Percentiles rank a stretch among this genome's conserved stretches.
phyloP scores from a whole-genome alignment of 208 protist species.

The Crithidia thermophila region DNA sequence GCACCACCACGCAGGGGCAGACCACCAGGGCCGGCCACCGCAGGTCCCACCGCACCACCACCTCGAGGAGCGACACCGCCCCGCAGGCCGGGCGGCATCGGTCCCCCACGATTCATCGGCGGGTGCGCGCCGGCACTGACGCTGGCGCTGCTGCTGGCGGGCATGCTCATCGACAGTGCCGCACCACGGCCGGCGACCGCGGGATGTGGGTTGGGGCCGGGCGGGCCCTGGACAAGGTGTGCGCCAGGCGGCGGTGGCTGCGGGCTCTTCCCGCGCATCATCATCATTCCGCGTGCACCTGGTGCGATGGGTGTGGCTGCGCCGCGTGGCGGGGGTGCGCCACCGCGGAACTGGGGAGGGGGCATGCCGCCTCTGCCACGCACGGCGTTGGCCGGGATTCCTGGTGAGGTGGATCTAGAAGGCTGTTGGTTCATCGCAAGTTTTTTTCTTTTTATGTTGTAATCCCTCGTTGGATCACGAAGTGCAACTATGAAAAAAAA shows the following conservation, averaged over 20 bases:
- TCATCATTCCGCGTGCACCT: neutral
- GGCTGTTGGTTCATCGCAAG: constrained; percentile 6
- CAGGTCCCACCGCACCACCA: neutral
- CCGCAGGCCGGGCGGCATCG: neutral
- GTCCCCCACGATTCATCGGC: neutral
- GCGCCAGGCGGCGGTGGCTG: constrained; percentile 6
- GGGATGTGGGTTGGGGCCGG: neutral
- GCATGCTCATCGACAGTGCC: neutral
- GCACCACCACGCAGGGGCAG: neutral
- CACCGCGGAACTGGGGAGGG: neutral
- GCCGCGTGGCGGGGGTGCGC: too few relatives aligned
- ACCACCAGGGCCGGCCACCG: too few relatives aligned
- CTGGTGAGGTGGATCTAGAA: neutral
- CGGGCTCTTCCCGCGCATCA: neutral
- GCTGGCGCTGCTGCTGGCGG: neutral
- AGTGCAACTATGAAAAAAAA: neutral
- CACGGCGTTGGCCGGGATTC: neutral
- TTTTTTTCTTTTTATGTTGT: neutral
- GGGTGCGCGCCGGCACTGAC: neutral
- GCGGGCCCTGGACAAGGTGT: constrained; percentile 4
- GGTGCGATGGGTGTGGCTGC: neutral
- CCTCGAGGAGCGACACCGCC: neutral
- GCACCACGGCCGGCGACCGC: neutral
- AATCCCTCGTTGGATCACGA: too few relatives aligned
- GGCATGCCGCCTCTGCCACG: neutral